These are phyloP conservation scores for Austroboletus niveus DNA, from an alignment of 1,284 basidiomycete species.

Conservation along the genomic window DNA sequence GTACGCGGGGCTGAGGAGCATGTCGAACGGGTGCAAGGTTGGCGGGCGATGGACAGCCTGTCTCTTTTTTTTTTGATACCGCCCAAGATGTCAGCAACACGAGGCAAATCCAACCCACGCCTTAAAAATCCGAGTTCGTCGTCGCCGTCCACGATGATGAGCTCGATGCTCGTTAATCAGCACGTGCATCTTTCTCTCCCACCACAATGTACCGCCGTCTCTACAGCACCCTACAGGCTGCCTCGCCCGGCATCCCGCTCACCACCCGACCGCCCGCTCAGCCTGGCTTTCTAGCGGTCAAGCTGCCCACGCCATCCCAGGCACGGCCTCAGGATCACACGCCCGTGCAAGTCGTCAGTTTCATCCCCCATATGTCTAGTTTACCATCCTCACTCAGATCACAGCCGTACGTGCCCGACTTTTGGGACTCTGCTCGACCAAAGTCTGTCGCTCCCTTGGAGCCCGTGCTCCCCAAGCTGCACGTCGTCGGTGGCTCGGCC, in stretches of 20 bases:
- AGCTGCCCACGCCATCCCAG: conserved; percentile 54
- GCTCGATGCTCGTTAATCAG: background rate
- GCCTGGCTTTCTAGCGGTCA: conserved; percentile 44
- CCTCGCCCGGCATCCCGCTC: conserved; percentile 40
- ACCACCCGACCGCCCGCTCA: conserved; percentile 18
- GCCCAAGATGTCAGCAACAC: conserved; percentile 19
- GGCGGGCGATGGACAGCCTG: conserved; percentile 21
- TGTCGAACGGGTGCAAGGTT: conserved; percentile 36
- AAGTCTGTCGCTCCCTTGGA: conserved; percentile 33
- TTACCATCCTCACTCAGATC: background rate
- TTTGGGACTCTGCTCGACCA: conserved; percentile 59
- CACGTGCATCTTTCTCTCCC: background rate
- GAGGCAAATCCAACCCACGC: conserved; percentile 20
- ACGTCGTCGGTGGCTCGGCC: conserved; percentile 66
- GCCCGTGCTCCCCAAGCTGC: conserved; percentile 54
- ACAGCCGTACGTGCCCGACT: conserved; percentile 73
- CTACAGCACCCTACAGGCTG: conserved; percentile 21
- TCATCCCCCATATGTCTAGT: background rate
- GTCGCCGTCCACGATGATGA: conserved; percentile 9
- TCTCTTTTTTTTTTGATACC: conserved; percentile 11
- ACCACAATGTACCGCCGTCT: background rate
- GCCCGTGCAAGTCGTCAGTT: conserved; percentile 60
- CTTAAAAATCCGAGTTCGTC: too few species aligned
- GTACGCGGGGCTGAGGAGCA: conserved; percentile 79
- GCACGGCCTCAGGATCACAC: conserved; percentile 37